Percentiles rank a stretch among this genome's conserved stretches.
Evolutionary conservation across 352 stramenopile species (phyloP).

Genomic region (Phytophthora brassicae): DNA sequence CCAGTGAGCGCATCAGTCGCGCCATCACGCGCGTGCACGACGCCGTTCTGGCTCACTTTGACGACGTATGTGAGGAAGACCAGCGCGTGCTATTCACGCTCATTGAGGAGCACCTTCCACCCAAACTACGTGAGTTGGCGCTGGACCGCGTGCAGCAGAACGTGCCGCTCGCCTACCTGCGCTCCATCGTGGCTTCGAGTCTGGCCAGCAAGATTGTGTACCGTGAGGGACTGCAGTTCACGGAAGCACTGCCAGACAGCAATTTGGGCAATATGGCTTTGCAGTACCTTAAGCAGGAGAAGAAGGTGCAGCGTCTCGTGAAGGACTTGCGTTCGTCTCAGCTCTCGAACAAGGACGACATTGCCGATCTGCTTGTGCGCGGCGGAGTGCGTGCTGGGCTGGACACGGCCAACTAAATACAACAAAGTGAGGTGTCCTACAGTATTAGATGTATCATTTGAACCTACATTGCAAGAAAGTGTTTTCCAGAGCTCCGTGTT

Average conservation of each 20-base stretch:
- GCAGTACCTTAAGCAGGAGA: slow-evolving; percentile 95
- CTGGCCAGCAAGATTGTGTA: slow-evolving; percentile 98
- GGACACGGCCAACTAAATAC: slow-evolving; percentile 43
- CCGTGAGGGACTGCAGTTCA: slow-evolving; percentile 96
- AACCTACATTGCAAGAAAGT: background rate
- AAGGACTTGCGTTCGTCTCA: slow-evolving; percentile 60
- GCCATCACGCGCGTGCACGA: slow-evolving; percentile 97
- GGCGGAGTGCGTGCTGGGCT: slow-evolving; percentile 78
- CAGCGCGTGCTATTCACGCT: slow-evolving; percentile 79
- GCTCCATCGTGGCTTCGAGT: slow-evolving; percentile 95
- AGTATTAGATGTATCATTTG: slow-evolving; percentile 9
- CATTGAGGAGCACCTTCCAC: slow-evolving; percentile 92
- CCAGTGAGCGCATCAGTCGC: slow-evolving; percentile 94
- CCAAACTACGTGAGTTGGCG: slow-evolving; percentile 92
- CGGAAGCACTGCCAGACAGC: slow-evolving; percentile 89
- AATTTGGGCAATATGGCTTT: slow-evolving; percentile 93
- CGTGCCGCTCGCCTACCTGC: slow-evolving; percentile 96
- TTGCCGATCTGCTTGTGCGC: slow-evolving; percentile 70
- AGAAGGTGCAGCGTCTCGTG: slow-evolving; percentile 89
- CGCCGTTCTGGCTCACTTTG: slow-evolving; percentile 91
- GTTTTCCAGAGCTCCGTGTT: background rate
- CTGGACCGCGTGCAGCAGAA: slow-evolving; percentile 92
- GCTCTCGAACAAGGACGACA: slow-evolving; percentile 61
- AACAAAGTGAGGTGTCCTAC: slow-evolving; percentile 1
- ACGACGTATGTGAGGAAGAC: slow-evolving; percentile 87